phyloP scores from a whole-genome alignment of 345 rosid species.

The Populus pruinosa region DNA sequence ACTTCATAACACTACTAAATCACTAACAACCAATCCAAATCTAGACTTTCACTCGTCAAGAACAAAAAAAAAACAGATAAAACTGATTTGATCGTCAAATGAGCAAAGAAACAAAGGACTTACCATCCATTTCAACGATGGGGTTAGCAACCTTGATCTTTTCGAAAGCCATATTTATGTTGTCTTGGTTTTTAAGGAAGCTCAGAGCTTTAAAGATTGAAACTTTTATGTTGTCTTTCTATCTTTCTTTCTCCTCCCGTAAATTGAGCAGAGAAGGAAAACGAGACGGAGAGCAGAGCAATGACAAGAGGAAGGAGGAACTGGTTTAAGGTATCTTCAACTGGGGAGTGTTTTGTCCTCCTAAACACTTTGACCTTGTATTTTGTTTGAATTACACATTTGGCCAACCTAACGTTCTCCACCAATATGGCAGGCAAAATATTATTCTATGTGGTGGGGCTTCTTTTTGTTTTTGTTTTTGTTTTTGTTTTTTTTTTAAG shows the following conservation, averaged over 20 bases:
- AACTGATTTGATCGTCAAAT: background rate
- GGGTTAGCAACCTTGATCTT: conserved; percentile 95
- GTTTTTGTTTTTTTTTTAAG: no score
- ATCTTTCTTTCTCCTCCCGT: background rate
- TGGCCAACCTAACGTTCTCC: no score
- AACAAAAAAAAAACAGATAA: background rate
- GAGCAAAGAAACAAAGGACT: conserved; percentile 1
- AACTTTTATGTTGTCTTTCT: background rate
- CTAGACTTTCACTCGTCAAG: background rate
- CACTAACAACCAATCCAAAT: background rate
- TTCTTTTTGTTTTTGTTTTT: no score
- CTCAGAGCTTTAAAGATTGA: background rate
- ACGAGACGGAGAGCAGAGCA: background rate
- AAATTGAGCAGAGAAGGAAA: background rate
- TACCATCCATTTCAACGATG: conserved; percentile 97
- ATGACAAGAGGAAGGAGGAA: background rate
- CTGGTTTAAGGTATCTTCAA: background rate
- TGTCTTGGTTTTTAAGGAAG: background rate
- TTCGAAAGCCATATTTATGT: conserved; percentile 53
- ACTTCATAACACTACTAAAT: background rate
- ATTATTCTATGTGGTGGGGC: no score
- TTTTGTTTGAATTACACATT: no score
- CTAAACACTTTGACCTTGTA: background rate
- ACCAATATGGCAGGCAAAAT: no score
- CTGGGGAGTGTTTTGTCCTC: background rate